A percentile compares a stretch with the other conserved stretches of the same genome.
Evolutionary conservation across 2,329 filamentous ascomycete genomes (phyloP).

Genomic region (Diaporthe citriasiana): DNA sequence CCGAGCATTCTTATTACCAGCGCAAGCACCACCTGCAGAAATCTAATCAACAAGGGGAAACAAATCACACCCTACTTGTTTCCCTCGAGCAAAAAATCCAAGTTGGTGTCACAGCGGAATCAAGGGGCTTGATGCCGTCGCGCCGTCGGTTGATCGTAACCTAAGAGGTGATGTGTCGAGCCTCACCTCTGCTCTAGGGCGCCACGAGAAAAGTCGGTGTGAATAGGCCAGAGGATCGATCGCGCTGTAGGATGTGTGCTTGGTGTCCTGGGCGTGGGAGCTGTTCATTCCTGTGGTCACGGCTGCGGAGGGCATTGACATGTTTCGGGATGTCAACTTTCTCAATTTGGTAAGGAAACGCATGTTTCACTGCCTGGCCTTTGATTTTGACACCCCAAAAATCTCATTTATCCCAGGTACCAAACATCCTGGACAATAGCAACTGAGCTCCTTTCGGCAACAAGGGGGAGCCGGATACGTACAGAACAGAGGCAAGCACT

Average conservation of each 20-base stretch:
- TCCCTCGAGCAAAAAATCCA: not conserved
- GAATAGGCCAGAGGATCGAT: not conserved
- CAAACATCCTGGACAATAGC: not conserved
- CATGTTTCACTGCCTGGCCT: not conserved
- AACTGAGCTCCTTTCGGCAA: not conserved
- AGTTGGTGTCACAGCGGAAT: not conserved
- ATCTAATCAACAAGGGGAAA: not conserved
- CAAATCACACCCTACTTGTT: constrained; percentile 1
- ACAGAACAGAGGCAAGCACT: not conserved
- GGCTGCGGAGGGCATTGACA: not conserved
- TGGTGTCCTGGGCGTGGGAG: not conserved
- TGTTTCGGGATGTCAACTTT: not conserved
- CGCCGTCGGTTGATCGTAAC: constrained; percentile 3
- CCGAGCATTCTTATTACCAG: constrained; percentile 8
- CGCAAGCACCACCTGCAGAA: constrained; percentile 9
- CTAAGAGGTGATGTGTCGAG: constrained; percentile 1
- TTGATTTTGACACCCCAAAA: no score
- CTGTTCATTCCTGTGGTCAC: not conserved
- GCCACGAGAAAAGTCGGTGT: constrained; percentile 2
- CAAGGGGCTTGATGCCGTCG: not conserved
- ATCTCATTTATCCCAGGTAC: not conserved
- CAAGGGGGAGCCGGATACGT: not conserved
- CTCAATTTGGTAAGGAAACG: not conserved
- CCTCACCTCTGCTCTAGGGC: not conserved
- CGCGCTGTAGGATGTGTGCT: not conserved